Percentiles rank a stretch among this genome's conserved stretches.
phyloP scores from a whole-genome alignment of 2,329 filamentous ascomycete genomes.

The Dothistroma pini region DNA sequence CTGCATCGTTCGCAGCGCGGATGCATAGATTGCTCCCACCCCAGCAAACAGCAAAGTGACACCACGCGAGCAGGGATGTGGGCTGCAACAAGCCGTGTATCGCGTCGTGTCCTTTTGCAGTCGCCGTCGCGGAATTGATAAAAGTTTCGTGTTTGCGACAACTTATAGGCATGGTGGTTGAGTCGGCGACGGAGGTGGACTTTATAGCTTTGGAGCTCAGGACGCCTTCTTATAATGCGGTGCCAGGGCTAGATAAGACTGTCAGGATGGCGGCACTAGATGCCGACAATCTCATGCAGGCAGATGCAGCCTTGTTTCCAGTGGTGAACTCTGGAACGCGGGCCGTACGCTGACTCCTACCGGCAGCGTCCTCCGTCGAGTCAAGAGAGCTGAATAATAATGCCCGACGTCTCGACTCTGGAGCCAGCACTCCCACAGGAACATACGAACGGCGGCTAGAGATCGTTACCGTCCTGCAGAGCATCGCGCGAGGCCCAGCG shows the following conservation, averaged over 20 bases:
- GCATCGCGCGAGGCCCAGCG: background rate
- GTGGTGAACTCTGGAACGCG: background rate
- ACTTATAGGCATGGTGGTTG: background rate
- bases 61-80: slow-evolving; percentile 5
- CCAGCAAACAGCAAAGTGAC: slow-evolving; percentile 5
- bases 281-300: background rate
- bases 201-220: background rate
- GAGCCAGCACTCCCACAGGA: background rate
- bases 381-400: background rate
- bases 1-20: slow-evolving; percentile 7
- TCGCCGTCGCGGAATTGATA: background rate
- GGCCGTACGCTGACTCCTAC: slow-evolving; percentile 1
- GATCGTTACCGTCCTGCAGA: background rate
- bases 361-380: background rate
- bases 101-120: background rate
- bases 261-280: background rate
- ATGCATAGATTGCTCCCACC: slow-evolving; percentile 3
- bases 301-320: slow-evolving; percentile 1
- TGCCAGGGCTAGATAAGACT: background rate
- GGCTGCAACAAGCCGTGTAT: background rate
- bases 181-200: background rate
- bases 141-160: background rate
- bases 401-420: background rate
- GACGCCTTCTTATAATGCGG: background rate
- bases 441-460: background rate